Conservation (phyloP, 208 protist genomes). For the Wallacemonas sp. region DNA sequence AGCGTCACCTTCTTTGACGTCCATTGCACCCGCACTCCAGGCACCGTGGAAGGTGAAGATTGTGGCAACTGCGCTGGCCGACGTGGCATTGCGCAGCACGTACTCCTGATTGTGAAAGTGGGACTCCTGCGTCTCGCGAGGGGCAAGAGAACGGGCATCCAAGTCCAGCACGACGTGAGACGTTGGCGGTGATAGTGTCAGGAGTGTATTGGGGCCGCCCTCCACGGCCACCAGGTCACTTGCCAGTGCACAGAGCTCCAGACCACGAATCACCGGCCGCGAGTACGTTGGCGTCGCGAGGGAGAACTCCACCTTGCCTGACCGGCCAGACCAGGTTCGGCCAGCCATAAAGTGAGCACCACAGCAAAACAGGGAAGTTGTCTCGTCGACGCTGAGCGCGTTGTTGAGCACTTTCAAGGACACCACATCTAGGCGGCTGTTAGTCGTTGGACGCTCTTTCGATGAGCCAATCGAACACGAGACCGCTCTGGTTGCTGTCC, state of each 20-base stretch:
- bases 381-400: conserved; percentile 26
- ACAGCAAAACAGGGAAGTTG: conserved; percentile 42
- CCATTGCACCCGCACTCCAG: conserved; percentile 14
- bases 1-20: conserved; percentile 17
- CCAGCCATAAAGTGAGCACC: conserved; percentile 22
- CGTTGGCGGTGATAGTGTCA: not conserved
- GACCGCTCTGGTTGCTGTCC: conserved; percentile 12
- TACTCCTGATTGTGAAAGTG: conserved; percentile 13
- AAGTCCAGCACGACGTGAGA: not conserved
- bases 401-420: conserved; percentile 53
- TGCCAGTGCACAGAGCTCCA: conserved; percentile 29
- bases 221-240: not conserved
- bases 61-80: conserved; percentile 4
- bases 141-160: conserved; percentile 7
- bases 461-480: conserved; percentile 41
- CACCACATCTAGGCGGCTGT: conserved; percentile 32
- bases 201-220: not conserved
- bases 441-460: conserved; percentile 16
- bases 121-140: not conserved
- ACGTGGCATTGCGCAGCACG: not conserved
- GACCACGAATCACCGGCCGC: conserved; percentile 25
- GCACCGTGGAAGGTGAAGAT: conserved; percentile 33
- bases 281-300: conserved; percentile 25
- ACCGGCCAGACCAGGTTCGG: conserved; percentile 25
- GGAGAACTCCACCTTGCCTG: conserved; percentile 27